Evolutionary conservation across 208 protist genomes (phyloP).

Genomic region (Trypanosoma melophagium): DNA sequence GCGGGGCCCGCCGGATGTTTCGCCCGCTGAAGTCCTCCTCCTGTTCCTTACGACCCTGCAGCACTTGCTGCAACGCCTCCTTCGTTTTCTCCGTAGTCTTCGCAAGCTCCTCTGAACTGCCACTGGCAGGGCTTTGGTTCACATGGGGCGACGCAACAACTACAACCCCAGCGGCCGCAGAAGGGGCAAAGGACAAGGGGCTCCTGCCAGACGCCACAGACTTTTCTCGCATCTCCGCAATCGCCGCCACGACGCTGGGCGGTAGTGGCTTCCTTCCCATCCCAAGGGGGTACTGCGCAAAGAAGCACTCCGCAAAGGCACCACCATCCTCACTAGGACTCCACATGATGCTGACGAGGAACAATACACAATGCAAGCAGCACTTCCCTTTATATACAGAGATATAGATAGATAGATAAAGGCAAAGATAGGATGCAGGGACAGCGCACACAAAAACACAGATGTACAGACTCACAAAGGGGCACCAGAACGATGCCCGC

Average conservation of each 20-base stretch:
- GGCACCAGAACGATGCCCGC: no score
- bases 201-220: no score
- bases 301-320: conserved; percentile 62
- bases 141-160: not conserved
- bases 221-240: conserved; percentile 1
- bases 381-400: no score
- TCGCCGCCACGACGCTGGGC: not conserved
- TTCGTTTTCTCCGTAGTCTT: conserved; percentile 42
- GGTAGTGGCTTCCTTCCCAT: conserved; percentile 37
- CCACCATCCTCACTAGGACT: conserved; percentile 46
- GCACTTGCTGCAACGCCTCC: conserved; percentile 30
- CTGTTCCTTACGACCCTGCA: conserved; percentile 24
- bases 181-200: not conserved
- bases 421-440: conserved; percentile 5
- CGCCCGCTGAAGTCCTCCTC: conserved; percentile 41
- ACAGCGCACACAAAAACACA: conserved; percentile 22
- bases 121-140: not conserved
- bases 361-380: no score
- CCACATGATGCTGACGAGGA: conserved; percentile 9
- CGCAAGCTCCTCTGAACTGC: conserved; percentile 18
- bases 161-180: not conserved
- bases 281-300: conserved; percentile 61
- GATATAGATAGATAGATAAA: no score
- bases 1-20: not conserved
- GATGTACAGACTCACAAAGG: no score